These are phyloP conservation scores for Trichoderma brevicompactum DNA, from an alignment of 2,329 filamentous ascomycete species.

Conservation along the genomic window DNA sequence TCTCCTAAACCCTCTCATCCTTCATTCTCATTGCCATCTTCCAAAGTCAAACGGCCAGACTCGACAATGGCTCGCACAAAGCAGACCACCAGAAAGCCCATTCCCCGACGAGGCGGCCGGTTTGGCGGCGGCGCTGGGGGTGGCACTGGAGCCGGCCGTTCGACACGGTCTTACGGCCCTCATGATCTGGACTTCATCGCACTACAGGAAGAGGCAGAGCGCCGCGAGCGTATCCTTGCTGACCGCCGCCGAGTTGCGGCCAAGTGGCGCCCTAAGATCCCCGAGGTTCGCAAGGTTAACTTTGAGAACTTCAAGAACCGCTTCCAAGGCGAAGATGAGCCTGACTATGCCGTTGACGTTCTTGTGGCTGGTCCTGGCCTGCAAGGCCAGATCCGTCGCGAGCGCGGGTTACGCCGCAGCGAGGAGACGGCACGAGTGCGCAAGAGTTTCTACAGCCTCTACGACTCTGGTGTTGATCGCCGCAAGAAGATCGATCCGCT, in stretches of 20 bases:
- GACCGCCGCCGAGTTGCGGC: constrained; percentile 43
- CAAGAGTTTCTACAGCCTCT: constrained; percentile 37
- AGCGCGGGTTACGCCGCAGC: constrained; percentile 43
- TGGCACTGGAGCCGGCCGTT: not conserved
- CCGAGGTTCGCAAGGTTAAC: constrained; percentile 46
- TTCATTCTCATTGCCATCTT: not conserved
- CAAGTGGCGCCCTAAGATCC: constrained; percentile 49
- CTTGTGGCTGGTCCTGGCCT: constrained; percentile 43
- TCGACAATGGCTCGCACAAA: constrained; percentile 25
- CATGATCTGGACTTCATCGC: constrained; percentile 39
- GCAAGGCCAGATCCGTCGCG: constrained; percentile 46
- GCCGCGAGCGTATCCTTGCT: constrained; percentile 44
- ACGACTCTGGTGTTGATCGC: constrained; percentile 1
- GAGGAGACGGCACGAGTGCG: constrained; percentile 44
- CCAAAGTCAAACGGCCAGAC: not conserved
- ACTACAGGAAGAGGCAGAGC: constrained; percentile 44
- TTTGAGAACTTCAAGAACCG: constrained; percentile 52
- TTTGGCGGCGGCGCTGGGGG: not conserved
- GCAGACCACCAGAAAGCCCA: constrained; percentile 11
- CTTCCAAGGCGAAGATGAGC: constrained; percentile 42
- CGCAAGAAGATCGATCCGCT: constrained; percentile 28
- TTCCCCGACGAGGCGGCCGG: constrained; percentile 7
- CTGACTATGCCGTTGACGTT: constrained; percentile 48
- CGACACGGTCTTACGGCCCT: constrained; percentile 34
- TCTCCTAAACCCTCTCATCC: not conserved